Evolutionary conservation across 441 rosid species (phyloP).

Genomic region (Eruca vesicaria): DNA sequence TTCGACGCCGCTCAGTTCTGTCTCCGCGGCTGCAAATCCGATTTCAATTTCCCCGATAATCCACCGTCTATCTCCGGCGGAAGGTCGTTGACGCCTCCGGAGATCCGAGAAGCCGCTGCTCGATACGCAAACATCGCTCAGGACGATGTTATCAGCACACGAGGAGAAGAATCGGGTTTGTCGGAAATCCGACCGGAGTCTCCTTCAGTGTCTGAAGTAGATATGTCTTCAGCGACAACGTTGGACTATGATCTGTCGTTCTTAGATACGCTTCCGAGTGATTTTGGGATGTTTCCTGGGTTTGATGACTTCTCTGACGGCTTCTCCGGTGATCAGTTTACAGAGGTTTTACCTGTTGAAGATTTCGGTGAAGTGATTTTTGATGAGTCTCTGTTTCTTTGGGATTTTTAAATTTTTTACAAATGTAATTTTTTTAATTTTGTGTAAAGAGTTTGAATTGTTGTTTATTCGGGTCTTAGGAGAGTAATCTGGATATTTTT

Average conservation of each 20-base stretch:
- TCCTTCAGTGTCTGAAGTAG: slow-evolving; percentile 38
- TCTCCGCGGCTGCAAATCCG: slow-evolving; percentile 61
- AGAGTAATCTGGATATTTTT: slow-evolving; percentile 17
- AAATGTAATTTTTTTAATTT: not conserved
- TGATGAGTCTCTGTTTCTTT: slow-evolving; percentile 31
- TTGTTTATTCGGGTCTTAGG: not conserved
- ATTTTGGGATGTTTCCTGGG: slow-evolving; percentile 23
- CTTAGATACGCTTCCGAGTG: slow-evolving; percentile 34
- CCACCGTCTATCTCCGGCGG: slow-evolving; percentile 64
- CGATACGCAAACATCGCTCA: slow-evolving; percentile 42
- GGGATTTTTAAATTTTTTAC: slow-evolving; percentile 28
- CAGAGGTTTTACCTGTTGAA: slow-evolving; percentile 2
- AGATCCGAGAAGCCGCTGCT: slow-evolving; percentile 63
- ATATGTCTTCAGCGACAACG: slow-evolving; percentile 19
- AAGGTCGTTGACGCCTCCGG: slow-evolving; percentile 39
- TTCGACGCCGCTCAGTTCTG: slow-evolving; percentile 83
- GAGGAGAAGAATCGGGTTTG: slow-evolving; percentile 25
- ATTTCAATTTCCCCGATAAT: slow-evolving; percentile 67
- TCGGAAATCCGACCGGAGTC: slow-evolving; percentile 39
- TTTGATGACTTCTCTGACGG: slow-evolving; percentile 27
- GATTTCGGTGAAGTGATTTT: slow-evolving; percentile 21
- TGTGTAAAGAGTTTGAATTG: not conserved
- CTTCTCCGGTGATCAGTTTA: slow-evolving; percentile 12
- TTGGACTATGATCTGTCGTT: slow-evolving; percentile 10
- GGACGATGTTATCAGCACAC: not conserved